Evolutionary conservation across 805 yeast species (phyloP).

Genomic region (Hanseniaspora clermontiae): DNA sequence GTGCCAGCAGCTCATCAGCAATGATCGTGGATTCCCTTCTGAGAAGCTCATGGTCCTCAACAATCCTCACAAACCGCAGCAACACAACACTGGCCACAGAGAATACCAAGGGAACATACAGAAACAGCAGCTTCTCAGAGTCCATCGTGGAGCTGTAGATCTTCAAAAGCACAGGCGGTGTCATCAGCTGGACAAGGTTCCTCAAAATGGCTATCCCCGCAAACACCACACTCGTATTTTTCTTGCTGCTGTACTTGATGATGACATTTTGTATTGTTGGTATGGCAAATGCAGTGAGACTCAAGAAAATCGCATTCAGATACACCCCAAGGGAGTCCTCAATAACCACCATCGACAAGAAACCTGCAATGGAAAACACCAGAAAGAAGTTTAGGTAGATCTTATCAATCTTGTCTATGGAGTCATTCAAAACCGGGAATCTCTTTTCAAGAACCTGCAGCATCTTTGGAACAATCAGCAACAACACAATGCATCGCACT

Average conservation of each 20-base stretch:
- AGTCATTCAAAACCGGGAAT: conserved; percentile 18
- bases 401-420: conserved; percentile 45
- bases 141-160: conserved; percentile 37
- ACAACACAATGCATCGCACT: conserved; percentile 18
- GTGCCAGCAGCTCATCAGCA: not conserved
- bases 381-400: conserved; percentile 27
- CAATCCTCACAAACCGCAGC: conserved; percentile 18
- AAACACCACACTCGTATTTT: conserved; percentile 55
- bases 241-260: conserved; percentile 48
- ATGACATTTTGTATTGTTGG: conserved; percentile 51
- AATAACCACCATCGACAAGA: conserved; percentile 25
- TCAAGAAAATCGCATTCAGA: conserved; percentile 28
- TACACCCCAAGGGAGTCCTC: conserved; percentile 21
- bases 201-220: conserved; percentile 55
- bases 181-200: conserved; percentile 35
- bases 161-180: conserved; percentile 39
- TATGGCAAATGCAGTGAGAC: conserved; percentile 39
- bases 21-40: conserved; percentile 16
- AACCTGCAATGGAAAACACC: conserved; percentile 31
- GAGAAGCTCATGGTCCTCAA: conserved; percentile 16
- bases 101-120: conserved; percentile 23
- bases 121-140: conserved; percentile 29
- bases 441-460: conserved; percentile 13
- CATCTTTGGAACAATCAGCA: conserved; percentile 9
- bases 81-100: conserved; percentile 17